Base-by-base conservation (phyloP, 306 rosid species). In the Comarum palustre region DNA sequence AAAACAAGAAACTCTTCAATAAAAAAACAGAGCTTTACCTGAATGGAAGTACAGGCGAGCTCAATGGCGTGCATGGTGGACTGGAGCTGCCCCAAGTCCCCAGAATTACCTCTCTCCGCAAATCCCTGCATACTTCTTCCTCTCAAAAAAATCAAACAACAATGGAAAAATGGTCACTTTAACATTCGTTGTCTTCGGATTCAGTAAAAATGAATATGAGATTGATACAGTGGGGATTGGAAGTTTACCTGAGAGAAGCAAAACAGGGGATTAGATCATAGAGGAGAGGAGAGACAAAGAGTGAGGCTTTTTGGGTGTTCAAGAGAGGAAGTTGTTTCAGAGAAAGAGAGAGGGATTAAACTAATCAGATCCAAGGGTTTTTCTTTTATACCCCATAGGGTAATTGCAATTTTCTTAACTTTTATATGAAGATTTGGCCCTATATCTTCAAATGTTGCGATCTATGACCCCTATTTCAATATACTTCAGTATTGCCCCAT, bases 1-100 rank as follows among this genome's bases (percentile, higher is more conserved):
- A 4, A 15, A 46, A 16, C 51, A 46, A 45, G 3, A 50, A 19
- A 50, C 24, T 2, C 9, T 12, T 1, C n/a, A n/a, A n/a, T n/a
- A n/a, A 62, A 63, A 50, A 38, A 66, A 48, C 45, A 72, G 38
- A 13, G 12, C 55, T 69, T 69, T 48, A 93, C 98, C 98, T 93
- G 98, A 80, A 90, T 86, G 51, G 96, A 85, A 76, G 81, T 43
- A 85, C 98, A 89, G 69, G 98, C 98, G 15, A 79, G 82, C 81
- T 93, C 97, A 74, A 93, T 74, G 72, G 97, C 72, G 58, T 81
- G 90, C 98, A 93, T 93, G 85, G 96, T 87, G 66, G 97, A 77
- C 69, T 85, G 97, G 83, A 93, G 94, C 22, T 84, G 89, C 3
- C 81, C 81, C 81, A 87, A 78, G 75, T 86, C 90, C 10, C 72